These are phyloP conservation scores for Plenodomus tracheiphilus DNA, from an alignment of 2,329 filamentous ascomycete species.

Conservation along the genomic window DNA sequence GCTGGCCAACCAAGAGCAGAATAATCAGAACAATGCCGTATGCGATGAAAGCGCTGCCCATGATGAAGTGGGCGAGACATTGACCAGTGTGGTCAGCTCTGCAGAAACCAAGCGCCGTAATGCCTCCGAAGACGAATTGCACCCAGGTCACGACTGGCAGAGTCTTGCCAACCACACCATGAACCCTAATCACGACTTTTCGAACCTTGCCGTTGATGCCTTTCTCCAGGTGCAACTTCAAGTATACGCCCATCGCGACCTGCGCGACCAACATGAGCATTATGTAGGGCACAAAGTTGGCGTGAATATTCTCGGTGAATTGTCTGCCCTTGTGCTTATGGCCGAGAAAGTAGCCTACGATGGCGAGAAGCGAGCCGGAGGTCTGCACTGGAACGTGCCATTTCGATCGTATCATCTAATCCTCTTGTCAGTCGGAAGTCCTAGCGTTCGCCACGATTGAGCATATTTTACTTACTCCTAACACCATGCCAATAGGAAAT, in stretches of 20 bases:
- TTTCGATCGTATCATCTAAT: slow-evolving; percentile 80
- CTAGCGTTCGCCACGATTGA: background rate
- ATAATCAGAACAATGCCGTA: slow-evolving; percentile 90
- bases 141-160: slow-evolving; percentile 87
- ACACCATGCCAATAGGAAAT: slow-evolving; percentile 92
- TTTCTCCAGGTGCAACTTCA: slow-evolving; percentile 85
- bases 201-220: slow-evolving; percentile 81
- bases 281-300: slow-evolving; percentile 75
- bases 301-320: slow-evolving; percentile 73
- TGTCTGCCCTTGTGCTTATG: slow-evolving; percentile 88
- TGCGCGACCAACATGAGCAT: slow-evolving; percentile 80
- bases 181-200: slow-evolving; percentile 68
- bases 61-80: slow-evolving; percentile 96
- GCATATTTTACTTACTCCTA: slow-evolving; percentile 67
- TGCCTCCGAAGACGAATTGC: slow-evolving; percentile 95
- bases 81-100: slow-evolving; percentile 88
- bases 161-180: slow-evolving; percentile 81
- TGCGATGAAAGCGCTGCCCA: slow-evolving; percentile 94
- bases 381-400: slow-evolving; percentile 94
- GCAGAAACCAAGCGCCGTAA: slow-evolving; percentile 90
- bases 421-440: slow-evolving; percentile 5
- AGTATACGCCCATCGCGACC: slow-evolving; percentile 78
- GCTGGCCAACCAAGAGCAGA: slow-evolving; percentile 82
- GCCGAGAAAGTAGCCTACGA: slow-evolving; percentile 87
- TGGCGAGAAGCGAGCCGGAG: slow-evolving; percentile 71